Conservation (phyloP, 2,329 filamentous ascomycete species). For the Beauveria australis region DNA sequence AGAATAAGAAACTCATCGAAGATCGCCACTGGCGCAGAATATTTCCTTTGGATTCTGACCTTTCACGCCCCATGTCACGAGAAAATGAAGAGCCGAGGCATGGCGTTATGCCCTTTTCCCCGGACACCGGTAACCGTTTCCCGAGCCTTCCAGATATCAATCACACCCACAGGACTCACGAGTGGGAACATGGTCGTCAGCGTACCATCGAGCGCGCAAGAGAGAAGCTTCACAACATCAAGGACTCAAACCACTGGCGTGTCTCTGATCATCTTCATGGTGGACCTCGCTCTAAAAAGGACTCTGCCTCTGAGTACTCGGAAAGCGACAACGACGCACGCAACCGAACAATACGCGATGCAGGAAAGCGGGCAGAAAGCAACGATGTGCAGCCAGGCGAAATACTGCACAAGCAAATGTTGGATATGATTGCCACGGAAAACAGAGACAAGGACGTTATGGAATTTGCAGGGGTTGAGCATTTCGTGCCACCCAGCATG, state of each 20-base stretch:
- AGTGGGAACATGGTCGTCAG: slow-evolving; percentile 38
- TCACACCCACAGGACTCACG: slow-evolving; percentile 19
- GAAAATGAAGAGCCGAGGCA: slow-evolving; percentile 21
- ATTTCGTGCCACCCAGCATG: slow-evolving; percentile 25
- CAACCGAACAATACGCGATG: not conserved
- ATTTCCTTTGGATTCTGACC: slow-evolving; percentile 40
- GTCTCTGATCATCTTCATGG: slow-evolving; percentile 40
- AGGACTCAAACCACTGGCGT: slow-evolving; percentile 47
- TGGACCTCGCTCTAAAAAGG: slow-evolving; percentile 39
- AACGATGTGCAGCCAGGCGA: slow-evolving; percentile 31
- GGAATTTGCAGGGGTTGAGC: slow-evolving; percentile 25
- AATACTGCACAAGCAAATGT: slow-evolving; percentile 53
- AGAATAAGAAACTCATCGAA: slow-evolving; percentile 74
- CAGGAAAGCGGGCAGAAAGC: not conserved
- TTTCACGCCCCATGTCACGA: slow-evolving; percentile 23
- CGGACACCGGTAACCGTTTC: slow-evolving; percentile 19
- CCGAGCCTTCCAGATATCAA: slow-evolving; percentile 11
- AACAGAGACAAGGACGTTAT: slow-evolving; percentile 33
- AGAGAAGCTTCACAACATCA: slow-evolving; percentile 50
- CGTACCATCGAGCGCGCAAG: slow-evolving; percentile 51
- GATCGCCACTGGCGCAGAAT: slow-evolving; percentile 69
- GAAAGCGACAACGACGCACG: slow-evolving; percentile 42
- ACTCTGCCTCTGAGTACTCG: slow-evolving; percentile 52
- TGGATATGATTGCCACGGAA: slow-evolving; percentile 51
- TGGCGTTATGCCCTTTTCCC: slow-evolving; percentile 18